Evolutionary conservation across 2,329 filamentous ascomycete genomes (phyloP).

Genomic region (Ophiostoma sp.): DNA sequence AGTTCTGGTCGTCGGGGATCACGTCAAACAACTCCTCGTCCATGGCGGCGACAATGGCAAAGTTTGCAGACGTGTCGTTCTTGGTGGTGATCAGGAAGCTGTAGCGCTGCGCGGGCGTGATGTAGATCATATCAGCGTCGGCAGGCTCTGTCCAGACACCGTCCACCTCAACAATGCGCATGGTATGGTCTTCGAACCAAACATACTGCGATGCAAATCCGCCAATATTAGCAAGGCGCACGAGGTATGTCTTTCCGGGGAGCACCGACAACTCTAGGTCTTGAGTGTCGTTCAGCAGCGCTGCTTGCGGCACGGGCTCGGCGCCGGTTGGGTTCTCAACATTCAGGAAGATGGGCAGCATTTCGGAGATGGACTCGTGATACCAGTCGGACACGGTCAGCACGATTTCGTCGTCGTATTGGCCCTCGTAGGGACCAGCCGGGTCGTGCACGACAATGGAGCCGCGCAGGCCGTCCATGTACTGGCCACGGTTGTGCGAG

Average conservation of each 20-base stretch:
- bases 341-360: conserved; percentile 46
- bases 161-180: conserved; percentile 67
- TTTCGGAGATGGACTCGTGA: conserved; percentile 49
- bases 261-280: conserved; percentile 55
- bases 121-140: conserved; percentile 58
- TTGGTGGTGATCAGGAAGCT: conserved; percentile 61
- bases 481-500: conserved; percentile 61
- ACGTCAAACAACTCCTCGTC: conserved; percentile 66
- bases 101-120: conserved; percentile 62
- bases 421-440: conserved; percentile 49
- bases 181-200: conserved; percentile 62
- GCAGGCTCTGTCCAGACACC: conserved; percentile 61
- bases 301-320: conserved; percentile 62
- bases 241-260: conserved; percentile 64
- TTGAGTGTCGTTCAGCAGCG: conserved; percentile 66
- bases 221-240: conserved; percentile 67
- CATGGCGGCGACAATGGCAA: conserved; percentile 64
- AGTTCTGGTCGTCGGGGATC: conserved; percentile 62
- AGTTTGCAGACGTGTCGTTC: conserved; percentile 60
- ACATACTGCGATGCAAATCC: conserved; percentile 64
- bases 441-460: conserved; percentile 60
- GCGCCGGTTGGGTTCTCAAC: conserved; percentile 53
- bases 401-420: conserved; percentile 60
- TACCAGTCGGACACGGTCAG: conserved; percentile 68
- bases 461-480: conserved; percentile 61